phyloP scores from a whole-genome alignment of 2,329 filamentous ascomycete genomes.

The Trichoderma asperellum region DNA sequence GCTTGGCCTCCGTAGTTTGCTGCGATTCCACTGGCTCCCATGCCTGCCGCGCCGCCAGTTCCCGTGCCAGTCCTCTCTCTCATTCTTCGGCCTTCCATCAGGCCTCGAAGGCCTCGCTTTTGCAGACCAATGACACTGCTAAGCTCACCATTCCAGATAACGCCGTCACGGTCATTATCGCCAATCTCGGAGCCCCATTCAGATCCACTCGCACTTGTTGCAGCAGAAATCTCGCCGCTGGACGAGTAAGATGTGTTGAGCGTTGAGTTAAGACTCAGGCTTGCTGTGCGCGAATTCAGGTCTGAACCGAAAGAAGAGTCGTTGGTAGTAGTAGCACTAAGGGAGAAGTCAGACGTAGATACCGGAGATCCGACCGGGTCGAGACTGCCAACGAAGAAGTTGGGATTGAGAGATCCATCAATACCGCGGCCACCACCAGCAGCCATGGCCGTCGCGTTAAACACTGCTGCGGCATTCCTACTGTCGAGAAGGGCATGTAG shows the following conservation, averaged over 20 bases:
- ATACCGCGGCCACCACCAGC: slow-evolving; percentile 89
- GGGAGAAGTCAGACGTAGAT: slow-evolving; percentile 42
- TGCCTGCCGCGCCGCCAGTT: slow-evolving; percentile 33
- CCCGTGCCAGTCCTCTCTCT: slow-evolving; percentile 67
- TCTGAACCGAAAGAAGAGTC: slow-evolving; percentile 38
- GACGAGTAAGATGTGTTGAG: slow-evolving; percentile 45
- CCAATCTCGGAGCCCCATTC: slow-evolving; percentile 62
- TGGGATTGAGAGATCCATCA: slow-evolving; percentile 66
- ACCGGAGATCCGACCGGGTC: slow-evolving; percentile 47
- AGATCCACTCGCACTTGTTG: slow-evolving; percentile 56
- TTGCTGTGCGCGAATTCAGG: slow-evolving; percentile 43
- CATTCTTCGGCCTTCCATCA: slow-evolving; percentile 93
- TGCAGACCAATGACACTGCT: slow-evolving; percentile 93
- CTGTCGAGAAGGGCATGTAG: slow-evolving; percentile 89
- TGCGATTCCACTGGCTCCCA: slow-evolving; percentile 32
- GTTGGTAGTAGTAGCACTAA: slow-evolving; percentile 39
- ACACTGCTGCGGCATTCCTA: slow-evolving; percentile 92
- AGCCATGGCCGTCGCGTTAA: slow-evolving; percentile 98
- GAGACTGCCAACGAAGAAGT: slow-evolving; percentile 60
- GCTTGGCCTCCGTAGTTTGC: slow-evolving; percentile 30
- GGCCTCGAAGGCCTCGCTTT: slow-evolving; percentile 84
- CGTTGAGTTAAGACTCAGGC: slow-evolving; percentile 52
- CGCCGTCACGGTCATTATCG: slow-evolving; percentile 53
- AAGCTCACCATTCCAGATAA: slow-evolving; percentile 76
- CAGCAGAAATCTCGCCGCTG: slow-evolving; percentile 55